Conservation (phyloP, 2,329 filamentous ascomycete species). For the Fusarium euwallaceae region DNA sequence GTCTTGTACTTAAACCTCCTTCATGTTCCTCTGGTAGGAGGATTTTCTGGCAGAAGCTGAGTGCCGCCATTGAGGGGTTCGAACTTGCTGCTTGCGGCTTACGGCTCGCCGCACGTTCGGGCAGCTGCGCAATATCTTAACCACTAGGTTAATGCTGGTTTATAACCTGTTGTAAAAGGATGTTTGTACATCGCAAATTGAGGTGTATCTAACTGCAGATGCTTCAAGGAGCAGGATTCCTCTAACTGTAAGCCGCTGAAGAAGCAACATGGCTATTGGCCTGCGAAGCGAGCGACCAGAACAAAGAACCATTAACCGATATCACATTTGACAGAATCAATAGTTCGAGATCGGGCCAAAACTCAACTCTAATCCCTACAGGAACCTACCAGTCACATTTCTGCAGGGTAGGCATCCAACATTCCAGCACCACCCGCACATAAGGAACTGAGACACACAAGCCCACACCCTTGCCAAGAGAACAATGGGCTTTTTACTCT, state of each 20-base stretch:
- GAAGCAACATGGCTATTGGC: not conserved
- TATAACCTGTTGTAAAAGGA: no score
- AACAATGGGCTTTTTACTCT: not conserved
- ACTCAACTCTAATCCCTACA: not conserved
- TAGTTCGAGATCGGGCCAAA: not conserved
- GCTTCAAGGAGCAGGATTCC: not conserved
- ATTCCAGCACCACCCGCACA: slow-evolving; percentile 17
- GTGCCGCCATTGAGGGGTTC: no score
- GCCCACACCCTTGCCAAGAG: slow-evolving; percentile 6
- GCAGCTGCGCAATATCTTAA: no score
- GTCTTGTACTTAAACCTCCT: no score
- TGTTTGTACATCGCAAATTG: no score
- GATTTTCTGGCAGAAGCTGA: no score
- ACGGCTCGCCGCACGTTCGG: no score
- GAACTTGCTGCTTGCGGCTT: no score
- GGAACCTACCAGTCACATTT: slow-evolving; percentile 25
- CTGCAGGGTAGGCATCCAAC: not conserved
- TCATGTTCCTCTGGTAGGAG: no score
- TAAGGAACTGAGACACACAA: not conserved
- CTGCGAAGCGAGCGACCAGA: not conserved
- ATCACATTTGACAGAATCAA: slow-evolving; percentile 18
- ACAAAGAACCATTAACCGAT: not conserved
- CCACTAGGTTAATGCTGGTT: no score
- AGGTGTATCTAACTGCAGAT: no score
- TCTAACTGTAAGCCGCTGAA: not conserved